phyloP scores from a whole-genome alignment of 164 flowering plant genomes.

The Magnolia changhungtana region DNA sequence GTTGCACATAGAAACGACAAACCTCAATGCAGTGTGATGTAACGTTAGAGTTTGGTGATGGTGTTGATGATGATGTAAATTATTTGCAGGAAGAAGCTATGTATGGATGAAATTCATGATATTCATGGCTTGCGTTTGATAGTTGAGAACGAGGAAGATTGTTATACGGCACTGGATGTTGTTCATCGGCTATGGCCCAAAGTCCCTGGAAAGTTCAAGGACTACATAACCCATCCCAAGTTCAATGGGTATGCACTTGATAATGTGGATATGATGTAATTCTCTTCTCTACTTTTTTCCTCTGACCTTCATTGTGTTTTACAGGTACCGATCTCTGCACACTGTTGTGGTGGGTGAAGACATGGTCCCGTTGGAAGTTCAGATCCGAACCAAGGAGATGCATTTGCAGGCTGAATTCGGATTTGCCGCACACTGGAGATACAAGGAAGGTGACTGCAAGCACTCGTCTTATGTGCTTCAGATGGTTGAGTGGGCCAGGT shows the following conservation, averaged over 20 bases:
- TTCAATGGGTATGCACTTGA: constrained; percentile 69
- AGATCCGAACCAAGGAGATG: constrained; percentile 92
- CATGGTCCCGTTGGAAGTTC: constrained; percentile 81
- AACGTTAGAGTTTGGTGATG: neutral
- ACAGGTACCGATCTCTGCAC: constrained; percentile 89
- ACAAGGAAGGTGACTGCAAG: constrained; percentile 81
- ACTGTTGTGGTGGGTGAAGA: constrained; percentile 85
- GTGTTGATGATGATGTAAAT: neutral
- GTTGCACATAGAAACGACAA: too few relatives aligned
- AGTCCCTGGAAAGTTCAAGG: constrained; percentile 84
- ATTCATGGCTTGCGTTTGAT: constrained; percentile 86
- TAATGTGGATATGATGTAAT: neutral
- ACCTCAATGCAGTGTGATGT: neutral
- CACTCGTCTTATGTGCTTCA: constrained; percentile 80
- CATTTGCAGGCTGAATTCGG: constrained; percentile 95
- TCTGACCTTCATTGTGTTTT: constrained; percentile 14
- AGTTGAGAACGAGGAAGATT: constrained; percentile 79
- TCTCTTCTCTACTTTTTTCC: neutral
- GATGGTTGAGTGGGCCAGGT: constrained; percentile 97
- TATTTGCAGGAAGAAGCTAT: constrained; percentile 73
- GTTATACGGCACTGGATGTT: constrained; percentile 63
- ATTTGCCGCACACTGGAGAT: constrained; percentile 98
- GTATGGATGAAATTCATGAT: constrained; percentile 88
- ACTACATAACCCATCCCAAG: constrained; percentile 78
- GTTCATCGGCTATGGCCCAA: constrained; percentile 78